phyloP scores from a whole-genome alignment of 2,329 filamentous ascomycete genomes.

The Verticillium longisporum region DNA sequence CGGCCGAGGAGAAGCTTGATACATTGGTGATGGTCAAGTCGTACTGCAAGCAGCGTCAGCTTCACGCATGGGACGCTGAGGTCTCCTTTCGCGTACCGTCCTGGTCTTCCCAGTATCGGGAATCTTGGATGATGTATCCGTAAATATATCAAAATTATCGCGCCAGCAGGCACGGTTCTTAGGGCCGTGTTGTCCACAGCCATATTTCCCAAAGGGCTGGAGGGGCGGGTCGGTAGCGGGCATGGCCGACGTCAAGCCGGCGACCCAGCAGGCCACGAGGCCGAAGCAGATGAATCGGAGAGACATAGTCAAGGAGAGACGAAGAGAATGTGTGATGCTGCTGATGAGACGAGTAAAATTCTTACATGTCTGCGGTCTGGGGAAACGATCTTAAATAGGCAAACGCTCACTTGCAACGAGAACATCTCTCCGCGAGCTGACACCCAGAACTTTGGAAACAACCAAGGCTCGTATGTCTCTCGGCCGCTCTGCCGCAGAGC shows the following conservation, averaged over 20 bases:
- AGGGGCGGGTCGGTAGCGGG: neutral
- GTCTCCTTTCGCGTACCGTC: slow-evolving; percentile 10
- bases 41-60: slow-evolving; percentile 10
- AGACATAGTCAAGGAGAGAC: neutral
- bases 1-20: slow-evolving; percentile 11
- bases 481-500: neutral
- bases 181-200: slow-evolving; percentile 19
- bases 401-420: neutral
- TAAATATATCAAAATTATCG: slow-evolving; percentile 20
- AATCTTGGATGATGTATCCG: slow-evolving; percentile 19
- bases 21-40: slow-evolving; percentile 19
- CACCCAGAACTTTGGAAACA: neutral
- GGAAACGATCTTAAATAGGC: neutral
- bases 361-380: neutral
- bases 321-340: neutral
- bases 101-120: slow-evolving; percentile 17
- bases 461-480: neutral
- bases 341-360: neutral
- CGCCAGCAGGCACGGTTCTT: slow-evolving; percentile 24
- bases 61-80: no score
- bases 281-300: neutral
- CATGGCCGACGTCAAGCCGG: neutral
- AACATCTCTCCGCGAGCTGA: neutral
- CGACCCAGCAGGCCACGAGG: neutral
- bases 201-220: neutral